Conservation (phyloP, 2,329 filamentous ascomycete species). For the Pseudocercospora musae region DNA sequence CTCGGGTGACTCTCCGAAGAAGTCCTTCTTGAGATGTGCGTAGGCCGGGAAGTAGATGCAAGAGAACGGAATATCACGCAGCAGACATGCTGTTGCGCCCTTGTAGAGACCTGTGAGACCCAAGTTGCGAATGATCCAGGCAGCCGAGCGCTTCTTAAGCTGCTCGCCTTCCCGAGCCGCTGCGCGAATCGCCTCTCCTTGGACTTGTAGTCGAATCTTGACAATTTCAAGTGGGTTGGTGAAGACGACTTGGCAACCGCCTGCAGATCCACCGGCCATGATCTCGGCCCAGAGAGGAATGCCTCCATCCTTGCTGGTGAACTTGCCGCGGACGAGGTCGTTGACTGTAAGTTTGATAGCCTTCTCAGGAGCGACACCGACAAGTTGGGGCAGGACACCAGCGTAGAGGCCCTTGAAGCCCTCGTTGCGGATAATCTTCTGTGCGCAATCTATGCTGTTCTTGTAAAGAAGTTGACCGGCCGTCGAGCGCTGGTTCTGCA, state of each 20-base stretch:
- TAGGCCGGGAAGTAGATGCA: conserved; percentile 99
- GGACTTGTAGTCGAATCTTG: conserved; percentile 96
- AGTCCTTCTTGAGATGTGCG: conserved; percentile 86
- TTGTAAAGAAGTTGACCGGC: conserved; percentile 90
- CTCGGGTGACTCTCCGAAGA: conserved; percentile 83
- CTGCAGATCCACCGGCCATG: conserved; percentile 82
- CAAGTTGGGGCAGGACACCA: conserved; percentile 88
- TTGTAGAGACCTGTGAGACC: conserved; percentile 95
- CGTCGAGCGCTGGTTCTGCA: conserved; percentile 91
- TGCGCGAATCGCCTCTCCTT: conserved; percentile 86
- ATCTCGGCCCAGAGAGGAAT: conserved; percentile 73
- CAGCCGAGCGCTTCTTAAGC: conserved; percentile 81
- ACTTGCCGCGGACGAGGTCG: conserved; percentile 76
- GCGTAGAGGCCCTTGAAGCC: conserved; percentile 88
- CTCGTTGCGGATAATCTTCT: conserved; percentile 90
- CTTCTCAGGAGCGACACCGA: conserved; percentile 98
- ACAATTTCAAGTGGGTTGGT: conserved; percentile 98
- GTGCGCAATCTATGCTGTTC: conserved; percentile 93
- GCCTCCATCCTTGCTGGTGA: conserved; percentile 69
- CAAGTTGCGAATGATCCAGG: conserved; percentile 96
- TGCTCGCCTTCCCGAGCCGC: conserved; percentile 70
- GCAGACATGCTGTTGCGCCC: conserved; percentile 87
- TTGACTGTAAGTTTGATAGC: conserved; percentile 99
- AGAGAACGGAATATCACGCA: conserved; percentile 96
- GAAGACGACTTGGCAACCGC: conserved; percentile 95